These are phyloP conservation scores for Lactarius trivialis DNA, from an alignment of 768 basidiomycete species.

Conservation along the genomic window DNA sequence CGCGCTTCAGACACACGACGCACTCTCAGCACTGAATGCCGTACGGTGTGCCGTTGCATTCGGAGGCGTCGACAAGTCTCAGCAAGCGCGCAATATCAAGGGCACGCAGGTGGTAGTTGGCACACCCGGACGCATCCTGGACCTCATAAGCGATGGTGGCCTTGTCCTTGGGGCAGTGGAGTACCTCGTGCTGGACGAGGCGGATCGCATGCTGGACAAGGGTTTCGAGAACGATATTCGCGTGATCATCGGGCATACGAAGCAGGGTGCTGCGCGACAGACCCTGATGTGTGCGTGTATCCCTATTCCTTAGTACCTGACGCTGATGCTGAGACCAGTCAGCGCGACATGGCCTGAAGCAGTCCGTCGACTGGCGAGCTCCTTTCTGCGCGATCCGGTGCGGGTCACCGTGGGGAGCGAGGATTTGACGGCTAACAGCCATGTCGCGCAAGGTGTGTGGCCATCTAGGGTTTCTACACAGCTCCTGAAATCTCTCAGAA, in stretches of 20 bases:
- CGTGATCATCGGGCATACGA: conserved; percentile 72
- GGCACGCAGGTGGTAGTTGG: conserved; percentile 80
- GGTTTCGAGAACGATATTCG: conserved; percentile 98
- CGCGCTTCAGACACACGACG: conserved; percentile 90
- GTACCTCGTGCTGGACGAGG: conserved; percentile 94
- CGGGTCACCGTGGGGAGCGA: conserved; percentile 94
- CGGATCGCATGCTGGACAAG: conserved; percentile 96
- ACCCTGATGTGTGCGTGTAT: conserved; percentile 82
- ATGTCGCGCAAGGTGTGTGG: conserved; percentile 66
- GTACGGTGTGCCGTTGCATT: conserved; percentile 84
- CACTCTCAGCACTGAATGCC: conserved; percentile 64
- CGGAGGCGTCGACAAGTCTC: conserved; percentile 89
- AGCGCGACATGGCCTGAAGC: conserved; percentile 98
- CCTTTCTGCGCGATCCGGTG: conserved; percentile 80
- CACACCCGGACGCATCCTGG: conserved; percentile 89
- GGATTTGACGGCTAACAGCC: conserved; percentile 88
- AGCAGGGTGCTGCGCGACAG: conserved; percentile 65
- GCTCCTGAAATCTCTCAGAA: conserved; percentile 26
- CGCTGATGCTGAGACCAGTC: conserved; percentile 40
- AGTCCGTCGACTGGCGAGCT: conserved; percentile 79
- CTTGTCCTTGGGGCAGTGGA: conserved; percentile 84
- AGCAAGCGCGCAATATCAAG: conserved; percentile 65
- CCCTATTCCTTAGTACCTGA: neutral
- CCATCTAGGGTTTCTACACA: too few relatives aligned
- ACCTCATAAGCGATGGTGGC: conserved; percentile 81